Evolutionary conservation across 345 rosid genomes (phyloP), one percentile per base, ranked within the genome.

Genomic region (Camelina neglecta): DNA sequence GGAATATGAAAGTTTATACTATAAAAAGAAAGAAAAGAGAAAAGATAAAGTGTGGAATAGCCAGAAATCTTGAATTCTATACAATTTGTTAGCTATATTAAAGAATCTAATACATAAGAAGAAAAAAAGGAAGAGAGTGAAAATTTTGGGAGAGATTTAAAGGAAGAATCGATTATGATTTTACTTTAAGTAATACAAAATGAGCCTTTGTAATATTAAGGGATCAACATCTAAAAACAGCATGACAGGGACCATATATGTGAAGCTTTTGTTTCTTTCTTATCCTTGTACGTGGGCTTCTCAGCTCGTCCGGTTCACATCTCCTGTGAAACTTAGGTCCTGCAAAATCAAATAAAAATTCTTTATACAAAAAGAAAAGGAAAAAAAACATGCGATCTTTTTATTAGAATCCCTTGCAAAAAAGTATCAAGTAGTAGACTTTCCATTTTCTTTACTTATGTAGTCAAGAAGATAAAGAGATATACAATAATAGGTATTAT

Each of bases 271-370:
- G 7, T 4, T 6, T 31, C 26, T 82, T 74, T 80, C 80, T 75
- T 78, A 86, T 85, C 85, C 86, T 82, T 82, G 87, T 29, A 29
- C 31, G 31, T 74, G 76, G 85, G 82, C 85, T 75, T 79, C 88
- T 83, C 31, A 29, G 31, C 31, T 29, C 83, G 79, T 84, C 85
- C 76, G 86, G 69, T 86, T 81, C 60, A 73, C 80, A 83, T 86
- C 86, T 78, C 64, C 72, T 36, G 84, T 80, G 57, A 84, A 74
- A 77, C 77, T 79, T 69, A 80, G 77, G 60, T 84, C 88, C 92
- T 90, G 83, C 80, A 35, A 45, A 44, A 76, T 0, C 21, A 48
- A 50, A 20, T 7, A n/a, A 20, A 4, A 21, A 41, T 4, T 44
- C 0, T 38, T n/a, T 44, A 21, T 21, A 10, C 2, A 16, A 4